Percentiles rank a stretch among this genome's conserved stretches.
Evolutionary conservation across 257 asterid genomes (phyloP).

Genomic region (Rauvolfia tetraphylla): DNA sequence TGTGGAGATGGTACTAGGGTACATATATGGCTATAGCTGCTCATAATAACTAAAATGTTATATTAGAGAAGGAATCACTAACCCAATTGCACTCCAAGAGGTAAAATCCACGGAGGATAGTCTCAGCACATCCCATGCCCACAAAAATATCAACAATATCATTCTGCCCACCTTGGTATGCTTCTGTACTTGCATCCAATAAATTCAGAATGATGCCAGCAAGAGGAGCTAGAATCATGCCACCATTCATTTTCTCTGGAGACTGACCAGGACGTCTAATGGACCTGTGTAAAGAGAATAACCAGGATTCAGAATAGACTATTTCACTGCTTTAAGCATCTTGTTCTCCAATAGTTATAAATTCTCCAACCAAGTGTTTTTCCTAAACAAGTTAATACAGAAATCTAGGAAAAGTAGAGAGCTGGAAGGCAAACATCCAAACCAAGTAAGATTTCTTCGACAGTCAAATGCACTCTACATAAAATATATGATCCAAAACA

Average conservation of each 20-base stretch:
- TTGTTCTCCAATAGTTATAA: not conserved
- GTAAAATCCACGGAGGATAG: slow-evolving; percentile 65
- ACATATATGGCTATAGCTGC: not conserved
- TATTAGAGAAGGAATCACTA: slow-evolving; percentile 23
- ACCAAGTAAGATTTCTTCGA: not conserved
- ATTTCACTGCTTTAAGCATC: not conserved
- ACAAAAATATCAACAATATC: slow-evolving; percentile 69
- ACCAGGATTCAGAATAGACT: not conserved
- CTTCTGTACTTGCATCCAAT: slow-evolving; percentile 51
- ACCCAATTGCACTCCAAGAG: slow-evolving; percentile 87
- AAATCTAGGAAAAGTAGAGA: not conserved
- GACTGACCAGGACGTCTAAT: slow-evolving; percentile 74
- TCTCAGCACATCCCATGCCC: slow-evolving; percentile 83
- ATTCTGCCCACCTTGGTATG: slow-evolving; percentile 33
- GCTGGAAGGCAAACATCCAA: not conserved
- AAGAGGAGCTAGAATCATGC: slow-evolving; percentile 88
- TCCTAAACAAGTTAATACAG: not conserved
- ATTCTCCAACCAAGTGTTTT: not conserved
- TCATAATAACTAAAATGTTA: not conserved
- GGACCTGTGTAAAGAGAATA: slow-evolving; percentile 34
- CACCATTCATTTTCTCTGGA: slow-evolving; percentile 64
- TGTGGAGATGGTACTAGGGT: not conserved
- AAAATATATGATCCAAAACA: not conserved
- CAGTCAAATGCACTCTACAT: not conserved
- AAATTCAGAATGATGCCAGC: slow-evolving; percentile 84